These are phyloP conservation scores for Boletellus deceptivus DNA, from an alignment of 1,284 basidiomycete genomes.

Conservation along the genomic window DNA sequence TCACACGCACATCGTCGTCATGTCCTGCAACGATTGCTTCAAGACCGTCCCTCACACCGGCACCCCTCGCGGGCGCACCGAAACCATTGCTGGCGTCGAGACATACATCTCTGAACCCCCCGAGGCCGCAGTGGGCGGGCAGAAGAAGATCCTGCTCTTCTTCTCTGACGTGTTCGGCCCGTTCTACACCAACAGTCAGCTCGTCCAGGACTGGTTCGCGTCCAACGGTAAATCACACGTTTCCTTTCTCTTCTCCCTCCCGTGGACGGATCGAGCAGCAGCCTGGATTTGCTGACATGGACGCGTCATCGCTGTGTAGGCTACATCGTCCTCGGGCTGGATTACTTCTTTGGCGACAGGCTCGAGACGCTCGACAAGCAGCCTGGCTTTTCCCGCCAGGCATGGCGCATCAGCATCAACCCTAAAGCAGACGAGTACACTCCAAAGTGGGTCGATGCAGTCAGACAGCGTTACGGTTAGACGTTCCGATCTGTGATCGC, in stretches of 20 bases:
- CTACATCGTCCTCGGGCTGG: constrained; percentile 50
- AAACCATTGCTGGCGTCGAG: constrained; percentile 44
- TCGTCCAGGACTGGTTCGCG: constrained; percentile 55
- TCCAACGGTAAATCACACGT: constrained; percentile 37
- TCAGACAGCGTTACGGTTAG: constrained; percentile 25
- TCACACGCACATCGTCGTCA: background rate
- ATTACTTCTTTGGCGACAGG: constrained; percentile 58
- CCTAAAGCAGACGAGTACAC: constrained; percentile 36
- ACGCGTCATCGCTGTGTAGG: constrained; percentile 32
- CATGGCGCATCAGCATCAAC: constrained; percentile 41
- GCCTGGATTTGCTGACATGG: no score
- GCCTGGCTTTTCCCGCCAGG: constrained; percentile 38
- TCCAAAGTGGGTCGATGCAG: constrained; percentile 50
- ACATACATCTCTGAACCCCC: constrained; percentile 52
- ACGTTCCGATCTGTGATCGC: no score
- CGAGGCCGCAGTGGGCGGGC: constrained; percentile 3
- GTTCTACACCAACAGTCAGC: constrained; percentile 48
- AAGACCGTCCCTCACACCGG: constrained; percentile 50
- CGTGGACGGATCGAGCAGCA: no score
- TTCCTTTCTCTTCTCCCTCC: no score
- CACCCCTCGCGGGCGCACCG: constrained; percentile 33
- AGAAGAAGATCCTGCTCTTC: constrained; percentile 48
- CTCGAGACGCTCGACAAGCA: constrained; percentile 38
- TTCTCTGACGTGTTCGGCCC: constrained; percentile 53
- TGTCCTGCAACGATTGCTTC: constrained; percentile 41